These are phyloP conservation scores for Hanseniaspora vineae DNA, from an alignment of 805 yeast species.

Conservation along the genomic window DNA sequence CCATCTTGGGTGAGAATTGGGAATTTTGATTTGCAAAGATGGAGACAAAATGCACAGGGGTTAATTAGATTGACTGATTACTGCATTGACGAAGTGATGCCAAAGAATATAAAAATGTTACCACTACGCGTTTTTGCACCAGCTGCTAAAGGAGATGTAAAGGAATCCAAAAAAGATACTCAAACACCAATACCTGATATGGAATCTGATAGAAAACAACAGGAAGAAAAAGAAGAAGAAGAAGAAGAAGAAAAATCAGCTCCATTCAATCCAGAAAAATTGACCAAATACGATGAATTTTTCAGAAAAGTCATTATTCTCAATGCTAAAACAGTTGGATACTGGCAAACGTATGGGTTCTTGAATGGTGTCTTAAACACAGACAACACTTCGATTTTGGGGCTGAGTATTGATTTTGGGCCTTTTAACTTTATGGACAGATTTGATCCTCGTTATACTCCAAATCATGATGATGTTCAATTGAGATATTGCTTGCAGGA, in stretches of 20 bases:
- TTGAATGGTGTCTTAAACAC: slow-evolving; percentile 90
- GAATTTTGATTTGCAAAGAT: slow-evolving; percentile 69
- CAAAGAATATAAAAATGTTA: slow-evolving; percentile 14
- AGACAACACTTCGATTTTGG: slow-evolving; percentile 84
- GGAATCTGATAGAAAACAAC: slow-evolving; percentile 3
- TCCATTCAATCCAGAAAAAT: slow-evolving; percentile 21
- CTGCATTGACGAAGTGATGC: slow-evolving; percentile 51
- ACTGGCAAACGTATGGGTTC: slow-evolving; percentile 87
- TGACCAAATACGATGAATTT: slow-evolving; percentile 54
- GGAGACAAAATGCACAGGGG: slow-evolving; percentile 57
- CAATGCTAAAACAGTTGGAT: slow-evolving; percentile 67
- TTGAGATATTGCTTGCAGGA: slow-evolving; percentile 68
- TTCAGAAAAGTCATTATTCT: slow-evolving; percentile 57
- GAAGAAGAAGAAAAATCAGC: too few relatives aligned
- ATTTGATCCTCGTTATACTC: slow-evolving; percentile 70
- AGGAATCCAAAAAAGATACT: slow-evolving; percentile 14
- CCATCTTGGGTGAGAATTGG: slow-evolving; percentile 83
- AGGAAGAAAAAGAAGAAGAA: too few relatives aligned
- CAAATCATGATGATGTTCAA: slow-evolving; percentile 75
- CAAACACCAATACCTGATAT: not conserved
- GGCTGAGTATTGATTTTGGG: slow-evolving; percentile 84
- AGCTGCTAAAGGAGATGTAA: slow-evolving; percentile 10
- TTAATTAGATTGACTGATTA: slow-evolving; percentile 55
- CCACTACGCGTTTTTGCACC: not conserved
- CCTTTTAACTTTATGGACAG: slow-evolving; percentile 87